These are phyloP conservation scores for Curvularia verruculosa DNA, from an alignment of 2,329 filamentous ascomycete species.

Conservation along the genomic window DNA sequence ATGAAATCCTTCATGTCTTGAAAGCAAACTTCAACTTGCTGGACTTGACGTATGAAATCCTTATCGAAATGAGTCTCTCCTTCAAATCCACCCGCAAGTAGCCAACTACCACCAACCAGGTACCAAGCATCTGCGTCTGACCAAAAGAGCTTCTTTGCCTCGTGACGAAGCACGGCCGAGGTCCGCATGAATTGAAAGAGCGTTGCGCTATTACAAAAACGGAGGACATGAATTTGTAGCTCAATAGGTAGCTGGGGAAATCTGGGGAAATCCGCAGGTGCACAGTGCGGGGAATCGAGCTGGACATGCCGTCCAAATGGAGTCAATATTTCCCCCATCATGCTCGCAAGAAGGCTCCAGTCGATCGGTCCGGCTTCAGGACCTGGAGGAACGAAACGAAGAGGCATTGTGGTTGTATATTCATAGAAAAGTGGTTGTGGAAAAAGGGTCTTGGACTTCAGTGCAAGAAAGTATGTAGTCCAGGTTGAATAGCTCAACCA, in stretches of 20 bases:
- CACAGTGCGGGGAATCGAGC: neutral
- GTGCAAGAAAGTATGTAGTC: neutral
- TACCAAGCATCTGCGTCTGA: neutral
- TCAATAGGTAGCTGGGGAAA: constrained; percentile 16
- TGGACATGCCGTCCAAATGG: neutral
- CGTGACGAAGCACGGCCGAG: constrained; percentile 8
- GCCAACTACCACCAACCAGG: neutral
- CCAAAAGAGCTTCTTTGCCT: constrained; percentile 5
- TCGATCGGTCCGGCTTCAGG: neutral
- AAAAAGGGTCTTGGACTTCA: neutral
- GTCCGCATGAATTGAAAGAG: constrained; percentile 27
- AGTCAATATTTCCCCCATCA: neutral
- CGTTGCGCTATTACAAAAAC: constrained; percentile 16
- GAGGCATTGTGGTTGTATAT: neutral
- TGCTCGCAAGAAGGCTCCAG: neutral
- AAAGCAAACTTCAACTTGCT: neutral
- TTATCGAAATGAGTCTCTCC: neutral
- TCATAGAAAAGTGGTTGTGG: neutral
- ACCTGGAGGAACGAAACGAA: neutral
- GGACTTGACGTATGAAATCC: neutral
- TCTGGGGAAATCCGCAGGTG: neutral
- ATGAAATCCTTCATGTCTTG: neutral
- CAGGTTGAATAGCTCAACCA: neutral
- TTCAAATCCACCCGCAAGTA: neutral
- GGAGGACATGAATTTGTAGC: constrained; percentile 17